phyloP scores from a whole-genome alignment of 129 eudicot species.

The Helianthus tuberosus region DNA sequence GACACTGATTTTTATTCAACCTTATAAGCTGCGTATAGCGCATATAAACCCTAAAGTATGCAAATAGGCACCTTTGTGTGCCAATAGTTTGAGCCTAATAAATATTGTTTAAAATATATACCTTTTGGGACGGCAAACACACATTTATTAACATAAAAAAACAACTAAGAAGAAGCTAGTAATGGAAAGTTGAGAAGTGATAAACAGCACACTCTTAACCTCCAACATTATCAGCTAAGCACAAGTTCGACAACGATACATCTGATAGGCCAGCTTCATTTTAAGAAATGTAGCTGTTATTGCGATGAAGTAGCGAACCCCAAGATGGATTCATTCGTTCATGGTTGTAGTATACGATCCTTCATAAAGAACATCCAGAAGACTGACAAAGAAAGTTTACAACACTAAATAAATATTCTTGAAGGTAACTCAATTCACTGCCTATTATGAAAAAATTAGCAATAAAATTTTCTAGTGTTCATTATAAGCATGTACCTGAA shows the following conservation, averaged over 20 bases:
- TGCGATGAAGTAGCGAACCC: neutral
- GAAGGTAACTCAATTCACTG: too few species aligned
- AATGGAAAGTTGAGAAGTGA: neutral
- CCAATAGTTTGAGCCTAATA: too few species aligned
- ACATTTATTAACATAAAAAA: neutral
- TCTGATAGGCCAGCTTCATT: neutral
- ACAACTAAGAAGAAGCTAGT: neutral
- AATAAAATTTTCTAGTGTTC: slow-evolving; percentile 3
- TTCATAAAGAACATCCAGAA: too few species aligned
- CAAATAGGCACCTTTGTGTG: too few species aligned
- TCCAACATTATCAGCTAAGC: neutral
- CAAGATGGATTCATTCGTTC: neutral
- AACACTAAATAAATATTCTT: too few species aligned
- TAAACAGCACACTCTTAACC: neutral
- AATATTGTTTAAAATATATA: too few species aligned
- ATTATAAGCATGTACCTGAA: slow-evolving; percentile 3
- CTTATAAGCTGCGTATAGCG: too few species aligned
- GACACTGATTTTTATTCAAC: too few species aligned
- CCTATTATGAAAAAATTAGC: neutral
- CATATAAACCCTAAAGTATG: too few species aligned
- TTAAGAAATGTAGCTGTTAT: neutral
- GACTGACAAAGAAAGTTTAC: too few species aligned
- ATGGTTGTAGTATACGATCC: too few species aligned
- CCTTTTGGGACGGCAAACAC: too few species aligned
- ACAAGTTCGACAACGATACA: neutral